Conservation (phyloP, 2,329 filamentous ascomycete genomes). For the Hypomyces rosellus region DNA sequence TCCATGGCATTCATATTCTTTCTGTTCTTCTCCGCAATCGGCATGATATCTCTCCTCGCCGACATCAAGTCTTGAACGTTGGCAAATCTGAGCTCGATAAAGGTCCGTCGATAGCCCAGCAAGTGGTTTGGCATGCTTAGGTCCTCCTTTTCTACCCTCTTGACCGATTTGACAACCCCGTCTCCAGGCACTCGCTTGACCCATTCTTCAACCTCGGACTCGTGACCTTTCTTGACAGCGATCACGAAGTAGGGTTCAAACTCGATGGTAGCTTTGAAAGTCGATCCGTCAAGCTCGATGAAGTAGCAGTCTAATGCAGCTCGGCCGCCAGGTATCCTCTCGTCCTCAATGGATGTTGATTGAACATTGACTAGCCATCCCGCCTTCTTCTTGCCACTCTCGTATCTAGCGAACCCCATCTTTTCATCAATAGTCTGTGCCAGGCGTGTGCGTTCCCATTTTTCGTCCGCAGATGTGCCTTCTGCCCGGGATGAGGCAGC, state of each 20-base stretch:
- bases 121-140: slow-evolving; percentile 92
- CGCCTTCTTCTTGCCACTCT: slow-evolving; percentile 71
- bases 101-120: slow-evolving; percentile 81
- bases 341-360: slow-evolving; percentile 79
- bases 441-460: slow-evolving; percentile 75
- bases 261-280: slow-evolving; percentile 93
- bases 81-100: slow-evolving; percentile 77
- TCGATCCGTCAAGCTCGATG: slow-evolving; percentile 78
- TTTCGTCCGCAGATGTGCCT: slow-evolving; percentile 86
- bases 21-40: slow-evolving; percentile 92
- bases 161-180: slow-evolving; percentile 73
- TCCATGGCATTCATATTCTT: slow-evolving; percentile 96
- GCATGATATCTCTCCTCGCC: slow-evolving; percentile 78
- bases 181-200: slow-evolving; percentile 69
- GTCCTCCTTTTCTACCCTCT: slow-evolving; percentile 84
- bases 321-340: slow-evolving; percentile 74
- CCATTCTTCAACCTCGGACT: slow-evolving; percentile 96
- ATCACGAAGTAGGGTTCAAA: slow-evolving; percentile 97
- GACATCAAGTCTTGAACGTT: slow-evolving; percentile 83
- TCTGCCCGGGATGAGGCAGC: slow-evolving; percentile 73
- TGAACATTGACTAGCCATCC: slow-evolving; percentile 97
- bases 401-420: slow-evolving; percentile 90
- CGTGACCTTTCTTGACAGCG: slow-evolving; percentile 78
- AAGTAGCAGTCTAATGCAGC: slow-evolving; percentile 97
- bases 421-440: slow-evolving; percentile 87